A percentile compares a stretch with the other conserved stretches of the same genome.
Conservation (phyloP, 306 rosid genomes). For the Albizia julibrissin region DNA sequence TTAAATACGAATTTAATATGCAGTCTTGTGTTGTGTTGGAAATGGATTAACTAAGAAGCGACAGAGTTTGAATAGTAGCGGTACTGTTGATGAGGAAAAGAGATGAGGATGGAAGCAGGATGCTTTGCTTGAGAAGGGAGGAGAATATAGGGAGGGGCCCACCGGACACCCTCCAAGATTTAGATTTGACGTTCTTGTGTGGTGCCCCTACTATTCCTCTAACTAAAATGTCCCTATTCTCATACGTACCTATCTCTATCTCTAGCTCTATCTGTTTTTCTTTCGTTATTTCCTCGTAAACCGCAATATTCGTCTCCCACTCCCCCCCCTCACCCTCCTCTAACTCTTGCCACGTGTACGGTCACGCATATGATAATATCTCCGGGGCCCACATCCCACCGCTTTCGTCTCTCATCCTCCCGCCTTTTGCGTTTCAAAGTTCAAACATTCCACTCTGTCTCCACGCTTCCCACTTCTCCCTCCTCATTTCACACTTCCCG, state of each 20-base stretch:
- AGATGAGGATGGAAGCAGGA: background rate
- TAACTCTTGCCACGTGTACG: slow-evolving; percentile 43
- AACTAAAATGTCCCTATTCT: background rate
- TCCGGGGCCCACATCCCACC: slow-evolving; percentile 40
- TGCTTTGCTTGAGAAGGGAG: background rate
- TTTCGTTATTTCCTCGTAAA: slow-evolving; percentile 46
- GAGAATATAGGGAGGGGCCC: background rate
- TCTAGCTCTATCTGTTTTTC: background rate
- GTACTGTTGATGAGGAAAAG: background rate
- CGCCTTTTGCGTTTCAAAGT: background rate
- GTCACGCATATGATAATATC: slow-evolving; percentile 9
- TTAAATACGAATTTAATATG: no score
- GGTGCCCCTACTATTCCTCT: background rate
- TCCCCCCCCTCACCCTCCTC: background rate
- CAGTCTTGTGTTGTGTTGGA: no score
- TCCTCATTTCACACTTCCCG: background rate
- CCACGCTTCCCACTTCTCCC: background rate
- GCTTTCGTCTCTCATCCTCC: background rate
- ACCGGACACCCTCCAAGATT: background rate
- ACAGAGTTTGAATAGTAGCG: no score
- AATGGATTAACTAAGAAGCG: background rate
- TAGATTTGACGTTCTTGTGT: background rate
- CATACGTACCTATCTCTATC: background rate
- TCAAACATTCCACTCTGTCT: background rate
- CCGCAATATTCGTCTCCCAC: slow-evolving; percentile 46